Conservation (phyloP, 768 basidiomycete species). For the Tylopilus subfusipes region DNA sequence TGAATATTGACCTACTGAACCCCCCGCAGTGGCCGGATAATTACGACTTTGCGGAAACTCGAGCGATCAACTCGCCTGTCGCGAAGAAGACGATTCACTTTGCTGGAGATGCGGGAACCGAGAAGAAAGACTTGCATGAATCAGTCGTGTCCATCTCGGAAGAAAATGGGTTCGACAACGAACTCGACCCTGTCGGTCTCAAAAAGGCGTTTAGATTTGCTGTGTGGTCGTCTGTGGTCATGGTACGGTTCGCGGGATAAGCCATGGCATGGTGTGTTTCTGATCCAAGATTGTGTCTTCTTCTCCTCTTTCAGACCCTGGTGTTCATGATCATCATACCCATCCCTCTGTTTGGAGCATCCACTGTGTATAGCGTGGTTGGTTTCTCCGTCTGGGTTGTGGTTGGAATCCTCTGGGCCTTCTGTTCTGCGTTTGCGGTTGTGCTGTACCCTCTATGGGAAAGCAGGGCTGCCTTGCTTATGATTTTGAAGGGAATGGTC, state of each 20-base stretch:
- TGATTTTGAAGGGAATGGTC: slow-evolving; percentile 58
- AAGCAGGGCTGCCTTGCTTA: slow-evolving; percentile 59
- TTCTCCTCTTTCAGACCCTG: slow-evolving; percentile 39
- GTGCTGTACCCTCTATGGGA: slow-evolving; percentile 88
- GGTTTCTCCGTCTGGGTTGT: slow-evolving; percentile 80
- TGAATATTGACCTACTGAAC: background rate
- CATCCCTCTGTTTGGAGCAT: slow-evolving; percentile 81
- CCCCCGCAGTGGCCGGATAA: slow-evolving; percentile 65
- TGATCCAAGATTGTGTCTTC: background rate
- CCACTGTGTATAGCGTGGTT: slow-evolving; percentile 59
- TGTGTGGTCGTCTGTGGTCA: slow-evolving; percentile 61
- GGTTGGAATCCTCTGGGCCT: slow-evolving; percentile 81
- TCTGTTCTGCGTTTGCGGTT: slow-evolving; percentile 68
- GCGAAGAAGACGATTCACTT: slow-evolving; percentile 12
- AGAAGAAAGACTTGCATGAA: slow-evolving; percentile 35
- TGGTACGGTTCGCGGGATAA: slow-evolving; percentile 43
- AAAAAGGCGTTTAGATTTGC: slow-evolving; percentile 80
- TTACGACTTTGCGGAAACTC: slow-evolving; percentile 77
- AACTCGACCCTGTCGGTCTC: slow-evolving; percentile 62
- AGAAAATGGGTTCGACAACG: slow-evolving; percentile 42
- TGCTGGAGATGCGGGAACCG: slow-evolving; percentile 29
- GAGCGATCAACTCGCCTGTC: slow-evolving; percentile 60
- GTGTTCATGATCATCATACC: slow-evolving; percentile 75
- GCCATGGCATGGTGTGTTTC: background rate
- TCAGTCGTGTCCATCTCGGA: slow-evolving; percentile 38